Evolutionary conservation across 2,329 filamentous ascomycete genomes (phyloP), one percentile per base, ranked within the genome.

Genomic region (Aspergillus costaricaensis): DNA sequence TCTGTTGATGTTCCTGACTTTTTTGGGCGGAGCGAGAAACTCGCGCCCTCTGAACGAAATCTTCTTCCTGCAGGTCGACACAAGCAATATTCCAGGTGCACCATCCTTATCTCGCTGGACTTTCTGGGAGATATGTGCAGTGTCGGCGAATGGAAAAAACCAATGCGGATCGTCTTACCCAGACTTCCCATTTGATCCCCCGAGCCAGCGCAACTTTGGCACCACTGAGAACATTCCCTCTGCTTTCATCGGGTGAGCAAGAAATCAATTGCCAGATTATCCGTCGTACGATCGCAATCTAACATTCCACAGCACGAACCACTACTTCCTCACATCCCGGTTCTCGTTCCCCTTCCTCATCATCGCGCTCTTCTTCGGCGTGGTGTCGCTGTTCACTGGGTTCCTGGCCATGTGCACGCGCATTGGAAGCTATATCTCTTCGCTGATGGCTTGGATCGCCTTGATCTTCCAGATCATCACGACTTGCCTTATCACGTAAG

Each of bases 311-410:
- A 82, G 89, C 39, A 78, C 80, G 9, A 82, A 87, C 67, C 85
- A 81, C 64, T 96, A 88, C 82, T 98, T 85, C 80, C 91, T 92
- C 78, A 83, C 95, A 73, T 96, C 92, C 80, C 87, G 94, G 43
- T 96, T 97, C 81, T 90, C 91, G 76, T 98, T 94, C 85, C 91
- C 93, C 39, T 95, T 96, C 77, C 91, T 91, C 80, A 81, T 98
- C 59, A 88, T 98, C 66, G 86, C 88, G 17, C 85, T 97, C 39
- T 87, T 96, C 82, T 95, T 96, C 75, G 85, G 74, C 49, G 76
- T 79, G 14, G 63, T 72, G 58, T 77, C 79, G 2, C 74, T 84
- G 15, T 72, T 82, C 61, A 76, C 76, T 27, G 80, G 82, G 8
- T 66, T 80, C 8, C 67, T 81, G 57, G 77, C 79, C 19, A 74